Base-by-base conservation (phyloP, 2,329 filamentous ascomycete species). In the Seiridium unicorne region DNA sequence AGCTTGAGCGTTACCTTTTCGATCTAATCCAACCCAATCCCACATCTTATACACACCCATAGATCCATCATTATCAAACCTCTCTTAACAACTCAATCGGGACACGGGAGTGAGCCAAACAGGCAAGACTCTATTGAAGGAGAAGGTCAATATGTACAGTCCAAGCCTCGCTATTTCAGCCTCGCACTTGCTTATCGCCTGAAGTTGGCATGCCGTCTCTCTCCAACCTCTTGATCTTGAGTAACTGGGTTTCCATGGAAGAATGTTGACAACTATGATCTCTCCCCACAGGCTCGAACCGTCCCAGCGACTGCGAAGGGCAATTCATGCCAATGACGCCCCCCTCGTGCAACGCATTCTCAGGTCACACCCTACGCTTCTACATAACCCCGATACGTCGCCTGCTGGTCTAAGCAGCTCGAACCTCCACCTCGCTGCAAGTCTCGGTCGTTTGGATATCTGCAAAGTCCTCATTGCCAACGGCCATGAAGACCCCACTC, bases 311-410 rank as follows among this genome's bases (percentile, higher is more conserved):
- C 81, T 96, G 49, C 89, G 92, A 65, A 89, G 92, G 67, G 92
- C 93, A 62, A 94, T 97, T 73, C 84, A 89, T 71, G 83, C 87
- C 69, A 88, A 90, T 73, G 89, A 94, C 74, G 75, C 79, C 57
- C 78, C 86, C 59, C 89, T 96, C 64, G 89, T 93, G 66, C 78
- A 83, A 66, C 90, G 92, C 72, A 93, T 96, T 71, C 81, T 96
- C 65, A 84, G 82, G 64, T 88, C 88, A 61, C 87, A 94, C 70
- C 90, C 89, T 0, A 72, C 77, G 18, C 84, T 89, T 63, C 80
- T 96, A 35, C 88, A 89, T 69, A 96, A 96, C 70, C 91, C 92
- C 2, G 91, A 96, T 74, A 84, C 85, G 67, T 84, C 86, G 3
- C 82, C 87, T 63, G 69, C 74, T 7, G 85, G 84, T 55, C 87